A percentile compares a stretch with the other conserved stretches of the same genome.
phyloP scores from a whole-genome alignment of 1,139 yeast species.

The Meyerozyma elateridarum region DNA sequence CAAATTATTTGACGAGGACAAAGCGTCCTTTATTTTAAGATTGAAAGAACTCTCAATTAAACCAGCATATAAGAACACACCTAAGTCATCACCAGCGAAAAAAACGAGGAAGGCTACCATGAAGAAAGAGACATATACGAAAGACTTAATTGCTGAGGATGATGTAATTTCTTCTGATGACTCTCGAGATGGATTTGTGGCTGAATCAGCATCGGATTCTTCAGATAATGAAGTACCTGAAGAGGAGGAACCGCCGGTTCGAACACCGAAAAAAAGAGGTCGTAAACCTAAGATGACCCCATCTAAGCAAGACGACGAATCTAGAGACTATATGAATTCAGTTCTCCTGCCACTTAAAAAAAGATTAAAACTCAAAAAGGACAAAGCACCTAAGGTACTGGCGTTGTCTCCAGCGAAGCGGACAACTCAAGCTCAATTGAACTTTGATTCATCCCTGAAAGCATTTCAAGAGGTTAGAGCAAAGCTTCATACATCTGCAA shows the following conservation, averaged over 20 bases:
- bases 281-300: constrained; percentile 5
- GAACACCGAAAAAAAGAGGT: constrained; percentile 2
- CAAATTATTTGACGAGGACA: constrained; percentile 13
- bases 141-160: neutral
- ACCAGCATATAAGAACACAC: constrained; percentile 6
- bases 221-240: constrained; percentile 6
- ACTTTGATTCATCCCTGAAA: constrained; percentile 26
- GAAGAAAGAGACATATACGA: neutral
- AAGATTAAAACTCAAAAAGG: constrained; percentile 24
- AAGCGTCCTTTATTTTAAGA: constrained; percentile 8
- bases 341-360: constrained; percentile 28
- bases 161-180: constrained; percentile 1
- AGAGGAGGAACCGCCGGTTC: neutral
- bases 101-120: constrained; percentile 3
- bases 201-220: constrained; percentile 4
- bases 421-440: constrained; percentile 3
- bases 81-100: constrained; percentile 11
- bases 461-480: constrained; percentile 55
- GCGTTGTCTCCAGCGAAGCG: constrained; percentile 22
- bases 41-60: constrained; percentile 5
- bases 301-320: constrained; percentile 7
- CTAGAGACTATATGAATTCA: constrained; percentile 16
- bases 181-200: neutral
- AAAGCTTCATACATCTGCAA: constrained; percentile 60
- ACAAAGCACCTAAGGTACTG: constrained; percentile 21